phyloP scores from a whole-genome alignment of 2,329 filamentous ascomycete species.

The Alternaria postmessia region DNA sequence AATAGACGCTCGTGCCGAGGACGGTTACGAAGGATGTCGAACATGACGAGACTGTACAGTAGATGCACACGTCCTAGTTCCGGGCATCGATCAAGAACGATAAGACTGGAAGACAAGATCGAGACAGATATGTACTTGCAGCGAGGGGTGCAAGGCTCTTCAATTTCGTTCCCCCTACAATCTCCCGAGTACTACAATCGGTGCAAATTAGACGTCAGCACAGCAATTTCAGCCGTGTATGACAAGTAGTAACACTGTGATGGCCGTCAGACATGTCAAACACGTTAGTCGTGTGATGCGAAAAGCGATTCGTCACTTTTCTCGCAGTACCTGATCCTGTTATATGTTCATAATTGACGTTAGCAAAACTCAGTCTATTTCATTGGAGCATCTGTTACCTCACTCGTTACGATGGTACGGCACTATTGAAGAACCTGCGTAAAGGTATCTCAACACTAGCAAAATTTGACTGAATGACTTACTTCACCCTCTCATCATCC shows the following conservation, averaged over 20 bases:
- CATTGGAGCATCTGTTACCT: background rate
- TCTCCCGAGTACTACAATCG: background rate
- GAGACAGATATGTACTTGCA: too few species aligned
- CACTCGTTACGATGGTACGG: background rate
- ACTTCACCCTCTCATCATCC: background rate
- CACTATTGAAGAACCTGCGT: background rate
- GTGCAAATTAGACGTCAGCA: background rate
- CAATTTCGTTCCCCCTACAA: too few species aligned
- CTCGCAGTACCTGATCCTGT: background rate
- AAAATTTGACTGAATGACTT: background rate
- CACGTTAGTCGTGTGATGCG: conserved; percentile 16
- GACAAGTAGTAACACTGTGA: conserved; percentile 4
- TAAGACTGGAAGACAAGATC: too few species aligned
- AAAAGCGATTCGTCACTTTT: background rate
- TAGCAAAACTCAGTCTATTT: background rate
- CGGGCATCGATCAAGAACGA: too few species aligned
- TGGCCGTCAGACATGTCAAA: conserved; percentile 10
- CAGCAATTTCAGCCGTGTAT: conserved; percentile 7
- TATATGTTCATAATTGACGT: background rate
- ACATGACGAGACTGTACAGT: too few species aligned
- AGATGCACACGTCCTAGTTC: too few species aligned
- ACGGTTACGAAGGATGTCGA: too few species aligned
- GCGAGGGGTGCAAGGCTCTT: too few species aligned
- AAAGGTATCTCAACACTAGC: background rate
- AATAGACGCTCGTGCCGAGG: too few species aligned